Conservation (phyloP, 176 grass and related monocot genomes). For the Eleusine coracana region DNA sequence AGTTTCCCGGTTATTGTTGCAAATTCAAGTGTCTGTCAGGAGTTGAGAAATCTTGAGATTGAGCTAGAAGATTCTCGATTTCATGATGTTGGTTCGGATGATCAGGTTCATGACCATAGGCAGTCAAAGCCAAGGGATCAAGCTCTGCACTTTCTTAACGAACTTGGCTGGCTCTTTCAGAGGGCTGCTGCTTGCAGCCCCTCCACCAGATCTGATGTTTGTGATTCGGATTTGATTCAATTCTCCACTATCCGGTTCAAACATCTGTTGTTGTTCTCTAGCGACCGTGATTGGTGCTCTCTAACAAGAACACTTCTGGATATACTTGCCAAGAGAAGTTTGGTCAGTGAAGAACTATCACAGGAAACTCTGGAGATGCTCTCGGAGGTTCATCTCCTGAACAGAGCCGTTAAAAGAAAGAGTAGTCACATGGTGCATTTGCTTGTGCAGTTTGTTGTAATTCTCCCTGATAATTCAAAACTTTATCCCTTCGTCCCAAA, state of each 20-base stretch:
- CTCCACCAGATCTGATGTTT: constrained; percentile 32
- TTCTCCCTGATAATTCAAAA: constrained; percentile 51
- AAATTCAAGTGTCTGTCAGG: constrained; percentile 68
- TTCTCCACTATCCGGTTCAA: constrained; percentile 81
- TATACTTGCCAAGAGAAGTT: constrained; percentile 76
- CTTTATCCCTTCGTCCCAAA: constrained; percentile 74
- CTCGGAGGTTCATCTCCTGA: constrained; percentile 73
- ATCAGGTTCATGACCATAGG: constrained; percentile 50
- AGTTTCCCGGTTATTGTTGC: constrained; percentile 92
- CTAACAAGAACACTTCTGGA: constrained; percentile 84
- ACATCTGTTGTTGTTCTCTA: constrained; percentile 82
- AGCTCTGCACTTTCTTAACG: constrained; percentile 87
- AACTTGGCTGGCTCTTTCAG: constrained; percentile 99
- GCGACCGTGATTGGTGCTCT: constrained; percentile 83
- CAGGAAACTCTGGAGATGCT: constrained; percentile 82
- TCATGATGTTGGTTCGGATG: constrained; percentile 57
- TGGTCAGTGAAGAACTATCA: constrained; percentile 51
- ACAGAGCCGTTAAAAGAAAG: constrained; percentile 94
- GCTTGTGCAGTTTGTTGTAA: constrained; percentile 70
- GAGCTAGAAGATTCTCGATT: constrained; percentile 67
- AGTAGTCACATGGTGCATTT: constrained; percentile 80
- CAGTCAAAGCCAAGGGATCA: constrained; percentile 56
- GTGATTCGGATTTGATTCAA: constrained; percentile 43
- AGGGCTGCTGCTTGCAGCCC: constrained; percentile 44
- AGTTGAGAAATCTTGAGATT: constrained; percentile 75